Evolutionary conservation across 768 basidiomycete genomes (phyloP), one percentile per base, ranked within the genome.

Genomic region (Trichaptum fuscoviolaceum): DNA sequence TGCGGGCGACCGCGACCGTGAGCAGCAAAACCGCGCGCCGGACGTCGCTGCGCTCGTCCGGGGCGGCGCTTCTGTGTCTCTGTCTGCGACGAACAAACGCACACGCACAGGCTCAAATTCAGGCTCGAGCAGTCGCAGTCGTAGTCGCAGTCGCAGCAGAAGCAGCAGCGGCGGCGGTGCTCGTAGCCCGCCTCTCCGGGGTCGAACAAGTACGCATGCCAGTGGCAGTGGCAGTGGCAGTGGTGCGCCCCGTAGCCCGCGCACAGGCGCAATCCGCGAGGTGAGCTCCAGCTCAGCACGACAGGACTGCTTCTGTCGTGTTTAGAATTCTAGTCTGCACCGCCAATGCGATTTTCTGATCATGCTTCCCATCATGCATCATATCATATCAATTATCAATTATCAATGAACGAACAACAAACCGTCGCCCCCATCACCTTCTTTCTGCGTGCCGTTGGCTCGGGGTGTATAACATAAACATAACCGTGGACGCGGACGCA

Each of bases 201-300:
- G 42, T 6, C 42, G 42, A 2, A n/a, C n/a, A n/a, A n/a, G n/a
- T n/a, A n/a, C n/a, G n/a, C n/a, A n/a, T n/a, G n/a, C n/a, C n/a
- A n/a, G n/a, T n/a, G n/a, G 42, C 42, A 20, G 42, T 20, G 42
- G 42, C 3, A 3, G 42, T 52, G 42, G 6, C 20, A 52, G 10
- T 30, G 30, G 30, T 30, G 30, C 30, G 30, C 30, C 42, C 10
- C 42, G 15, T 20, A 52, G 42, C 42, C 15, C 20, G 42, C 12
- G 42, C 3, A 12, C 20, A 12, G 5, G 42, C 5, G 42, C 15
- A 6, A 52, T 52, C 20, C 42, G 42, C 42, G 42, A 52, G 42
- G 42, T 52, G 42, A 52, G 42, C 42, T n/a, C n/a, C n/a, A n/a
- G n/a, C n/a, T n/a, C n/a, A n/a, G n/a, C 42, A 52, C 42, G 42